Evolutionary conservation across 192 early-diverging fungal genomes (phyloP), one percentile per base, ranked within the genome.

Genomic region (Backusella mclennaniae): DNA sequence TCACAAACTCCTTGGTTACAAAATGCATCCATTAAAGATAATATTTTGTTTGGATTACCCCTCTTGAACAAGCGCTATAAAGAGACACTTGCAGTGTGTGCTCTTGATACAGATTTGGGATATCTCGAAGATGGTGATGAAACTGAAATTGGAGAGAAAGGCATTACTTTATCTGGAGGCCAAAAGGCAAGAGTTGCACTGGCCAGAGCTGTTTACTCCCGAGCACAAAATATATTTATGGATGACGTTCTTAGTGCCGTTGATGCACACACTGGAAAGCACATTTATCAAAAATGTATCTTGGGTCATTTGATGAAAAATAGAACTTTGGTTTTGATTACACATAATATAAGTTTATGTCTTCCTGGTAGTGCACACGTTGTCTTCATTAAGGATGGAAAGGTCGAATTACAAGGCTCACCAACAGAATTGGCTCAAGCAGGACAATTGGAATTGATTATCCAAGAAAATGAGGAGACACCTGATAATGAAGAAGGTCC

Each of bases 201-300:
- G 33, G 96, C 95, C 1, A 87, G 97, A 14, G 96, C 95, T n/a
- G 88, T 97, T 12, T 98, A 97, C 77, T 88, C 85, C 38, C 74
- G 84, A 17, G 88, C 91, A 6, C 82, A 86, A 11, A 86, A 88
- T 35, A 77, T 97, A 41, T 74, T 96, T 5, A 86, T 96, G 73
- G 96, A 98, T 83, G 96, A 97, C 82, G 93, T 90, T 49, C 86
- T 98, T 35, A 94, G 93, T 0, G 96, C 97, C 7, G 96, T 98
- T 0, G 98, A 99, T 78, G 76, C 69, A 21, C 92, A 94, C 59
- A 95, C 94, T 0, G 96, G 92, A 17, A 82, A 88, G 31, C 93
- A 95, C 71, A 81, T 99, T 31, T 89, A 95, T 53, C 85, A 90
- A 6, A 83, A 92, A 56, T 96, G 94, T 68, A 79, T 98, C 33